Conservation (phyloP, 2,329 filamentous ascomycete genomes). For the Neonectria sp. region DNA sequence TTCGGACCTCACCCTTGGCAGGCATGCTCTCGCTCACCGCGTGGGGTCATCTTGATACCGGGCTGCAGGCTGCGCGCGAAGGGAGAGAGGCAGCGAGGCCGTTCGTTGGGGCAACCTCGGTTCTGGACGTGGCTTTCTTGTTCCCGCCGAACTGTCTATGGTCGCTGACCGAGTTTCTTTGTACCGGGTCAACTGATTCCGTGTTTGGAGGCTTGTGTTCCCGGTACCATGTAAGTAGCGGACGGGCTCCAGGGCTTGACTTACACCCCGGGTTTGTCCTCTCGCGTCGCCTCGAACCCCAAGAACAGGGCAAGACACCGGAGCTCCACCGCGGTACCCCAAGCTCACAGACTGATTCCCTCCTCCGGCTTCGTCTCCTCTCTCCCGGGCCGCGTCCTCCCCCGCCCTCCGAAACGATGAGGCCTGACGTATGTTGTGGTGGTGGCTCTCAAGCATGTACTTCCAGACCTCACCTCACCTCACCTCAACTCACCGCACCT, state of each 20-base stretch:
- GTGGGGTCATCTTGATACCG: constrained; percentile 22
- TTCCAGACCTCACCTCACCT: constrained; percentile 5
- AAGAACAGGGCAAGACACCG: too few relatives aligned
- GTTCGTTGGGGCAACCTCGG: neutral
- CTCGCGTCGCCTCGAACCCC: constrained; percentile 13
- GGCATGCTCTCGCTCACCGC: constrained; percentile 7
- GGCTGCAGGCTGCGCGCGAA: neutral
- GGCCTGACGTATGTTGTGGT: constrained; percentile 8
- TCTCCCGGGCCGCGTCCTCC: constrained; percentile 16
- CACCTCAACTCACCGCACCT: neutral
- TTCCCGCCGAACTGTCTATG: too few relatives aligned
- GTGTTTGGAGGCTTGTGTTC: too few relatives aligned
- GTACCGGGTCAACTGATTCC: too few relatives aligned
- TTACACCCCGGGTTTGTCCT: neutral
- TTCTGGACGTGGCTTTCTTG: neutral
- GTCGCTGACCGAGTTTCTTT: too few relatives aligned
- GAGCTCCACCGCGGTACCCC: too few relatives aligned
- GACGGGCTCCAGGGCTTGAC: constrained; percentile 5
- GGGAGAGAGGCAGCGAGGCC: neutral
- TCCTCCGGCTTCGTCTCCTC: neutral
- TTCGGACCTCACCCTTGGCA: constrained; percentile 2
- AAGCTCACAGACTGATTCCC: too few relatives aligned
- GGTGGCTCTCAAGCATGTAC: constrained; percentile 20
- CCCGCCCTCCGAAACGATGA: constrained; percentile 18
- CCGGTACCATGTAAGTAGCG: too few relatives aligned